Base-by-base conservation (phyloP, 495 filamentous ascomycete genomes). In the Evansstolkia leycettana region DNA sequence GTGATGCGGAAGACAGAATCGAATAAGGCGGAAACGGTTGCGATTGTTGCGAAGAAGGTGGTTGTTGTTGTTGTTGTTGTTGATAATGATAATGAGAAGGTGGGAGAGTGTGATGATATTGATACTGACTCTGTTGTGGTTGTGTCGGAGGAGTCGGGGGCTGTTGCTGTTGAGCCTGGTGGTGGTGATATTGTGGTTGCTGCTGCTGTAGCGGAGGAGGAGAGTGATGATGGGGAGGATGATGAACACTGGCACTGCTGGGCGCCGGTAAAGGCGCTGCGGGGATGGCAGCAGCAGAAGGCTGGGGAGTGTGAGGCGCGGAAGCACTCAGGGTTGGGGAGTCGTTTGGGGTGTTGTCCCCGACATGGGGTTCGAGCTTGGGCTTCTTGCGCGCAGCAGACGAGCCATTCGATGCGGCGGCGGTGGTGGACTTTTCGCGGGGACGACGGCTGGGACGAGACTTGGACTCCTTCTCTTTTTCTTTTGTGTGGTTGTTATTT, bases 301-400 rank as follows among this genome's bases (percentile, higher is more conserved):
- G 4, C 20, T 23, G 27, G 27, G 27, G 27, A 29, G 10, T 14
- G 5, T 29, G 27, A n/a, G 27, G 27, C 10, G 27, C 27, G 4
- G 27, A 14, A 29, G 5, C 27, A n/a, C 10, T 5, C 13, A 28
- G 13, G 16, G 14, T 33, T 33, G 30, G 8, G 31, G 17, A 13
- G 12, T 36, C 33, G 34, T 17, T 35, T 29, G 25, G 33, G 32
- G 14, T 16, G 26, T 27, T 10, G 20, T 31, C 12, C 13, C 13
- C 7, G 30, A 7, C 13, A 4, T 3, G 14, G 13, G 50, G 45
- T 39, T 70, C 63, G 33, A 65, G 43, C 45, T 66, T 69, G 29
- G 64, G 54, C 41, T 66, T 70, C 48, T 69, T 70, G 34, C 62
- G 54, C 20, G 63, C 50, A n/a, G 42, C 47, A 5, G 57, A n/a